Evolutionary conservation across 1,139 yeast species (phyloP).

Genomic region (Geotrichum cucujoidarum): DNA sequence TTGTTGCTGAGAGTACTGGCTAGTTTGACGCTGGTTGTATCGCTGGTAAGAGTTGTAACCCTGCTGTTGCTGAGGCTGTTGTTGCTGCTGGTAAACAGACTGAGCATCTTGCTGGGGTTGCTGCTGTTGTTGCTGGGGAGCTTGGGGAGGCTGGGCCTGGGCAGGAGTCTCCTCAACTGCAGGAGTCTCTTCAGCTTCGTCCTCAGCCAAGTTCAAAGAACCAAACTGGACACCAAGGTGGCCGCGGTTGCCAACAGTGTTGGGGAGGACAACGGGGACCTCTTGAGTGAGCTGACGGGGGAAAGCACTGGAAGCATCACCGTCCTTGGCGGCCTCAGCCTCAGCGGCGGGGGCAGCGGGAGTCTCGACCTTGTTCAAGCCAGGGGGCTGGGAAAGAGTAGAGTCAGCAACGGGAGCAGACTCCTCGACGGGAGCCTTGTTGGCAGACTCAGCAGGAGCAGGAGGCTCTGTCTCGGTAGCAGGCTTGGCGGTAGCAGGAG

Average conservation of each 20-base stretch:
- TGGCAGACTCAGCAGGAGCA: conserved; percentile 1
- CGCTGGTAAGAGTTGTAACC: conserved; percentile 23
- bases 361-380: conserved; percentile 5
- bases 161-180: conserved; percentile 25
- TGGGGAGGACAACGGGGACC: conserved; percentile 64
- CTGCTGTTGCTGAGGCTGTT: conserved; percentile 19
- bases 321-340: not conserved
- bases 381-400: conserved; percentile 9
- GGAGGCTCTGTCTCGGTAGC: conserved; percentile 4
- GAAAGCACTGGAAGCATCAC: conserved; percentile 1
- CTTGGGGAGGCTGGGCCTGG: conserved; percentile 19
- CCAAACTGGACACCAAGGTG: conserved; percentile 70
- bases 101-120: conserved; percentile 8
- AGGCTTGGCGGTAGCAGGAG: conserved; percentile 22
- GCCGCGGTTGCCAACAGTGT: conserved; percentile 41
- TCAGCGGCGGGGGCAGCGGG: not conserved
- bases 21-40: conserved; percentile 13
- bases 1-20: conserved; percentile 20
- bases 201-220: conserved; percentile 45
- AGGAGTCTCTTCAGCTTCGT: conserved; percentile 26
- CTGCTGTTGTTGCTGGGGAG: conserved; percentile 5
- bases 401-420: conserved; percentile 1
- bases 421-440: not conserved
- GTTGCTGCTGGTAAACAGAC: conserved; percentile 10
- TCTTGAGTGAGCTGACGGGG: conserved; percentile 42